Base-by-base conservation (phyloP, 208 protist genomes). In the Trypanosomatidae sp. region DNA sequence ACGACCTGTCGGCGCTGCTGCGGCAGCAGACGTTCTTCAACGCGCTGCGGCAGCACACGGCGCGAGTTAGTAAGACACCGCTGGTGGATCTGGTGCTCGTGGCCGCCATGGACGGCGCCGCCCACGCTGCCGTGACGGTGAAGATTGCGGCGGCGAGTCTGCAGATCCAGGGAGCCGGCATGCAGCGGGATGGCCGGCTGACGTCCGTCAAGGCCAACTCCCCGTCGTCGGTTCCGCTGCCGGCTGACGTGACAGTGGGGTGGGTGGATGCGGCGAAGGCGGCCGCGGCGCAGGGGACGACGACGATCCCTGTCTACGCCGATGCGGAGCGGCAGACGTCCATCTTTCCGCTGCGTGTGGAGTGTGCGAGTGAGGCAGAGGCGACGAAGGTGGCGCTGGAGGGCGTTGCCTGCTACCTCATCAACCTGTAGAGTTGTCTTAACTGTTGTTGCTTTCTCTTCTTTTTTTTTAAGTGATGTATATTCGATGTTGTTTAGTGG, bases 11-110 rank as follows among this genome's bases (percentile, higher is more conserved):
- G 28, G 76, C 93, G 66, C 80, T 99, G 64, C 93, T 99, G 73
- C 91, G 93, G 2, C 98, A 97, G 10, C 73, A 91, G 50, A 97
- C 95, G 52, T 99, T 99, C 80, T 89, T 99, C 68, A 98, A 98
- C 77, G 96, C 98, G 3, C 80, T 99, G 44, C 93, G 97, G 3
- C 95, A 98, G 88, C 83, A 97, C 86, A 98, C 96, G 17, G 95
- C 97, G 17, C 88, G 93, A 33, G 76, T 82, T 15, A 81, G 75
- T 55, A 79, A 82, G 66, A 46, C 68, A 9, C 66, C 91, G 19
- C 85, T 98, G 41, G 94, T 92, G 10, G 90, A 96, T 62, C 81
- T 97, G 15, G 74, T 77, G 19, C 85, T 97, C 4, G 78, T 90
- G 3, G 87, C 88, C 9, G 52, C 81, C 0, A 56, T 86, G 30